Conservation (phyloP, 768 basidiomycete genomes). For the Leccinum longicurvipes region DNA sequence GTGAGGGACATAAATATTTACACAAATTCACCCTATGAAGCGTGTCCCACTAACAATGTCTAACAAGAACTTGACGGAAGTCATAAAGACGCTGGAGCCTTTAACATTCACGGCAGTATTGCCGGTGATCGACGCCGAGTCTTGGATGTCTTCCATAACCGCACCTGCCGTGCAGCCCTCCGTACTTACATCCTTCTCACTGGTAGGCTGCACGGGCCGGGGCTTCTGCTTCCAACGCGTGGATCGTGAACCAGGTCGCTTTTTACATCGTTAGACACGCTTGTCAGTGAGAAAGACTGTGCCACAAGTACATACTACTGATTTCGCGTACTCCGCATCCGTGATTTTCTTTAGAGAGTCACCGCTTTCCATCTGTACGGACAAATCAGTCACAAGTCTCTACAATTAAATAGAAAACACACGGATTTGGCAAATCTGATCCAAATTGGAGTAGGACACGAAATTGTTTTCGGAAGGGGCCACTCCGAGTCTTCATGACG, state of each 20-base stretch:
- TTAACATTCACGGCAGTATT: neutral
- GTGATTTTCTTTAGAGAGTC: neutral
- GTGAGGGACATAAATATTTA: neutral
- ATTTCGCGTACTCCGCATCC: neutral
- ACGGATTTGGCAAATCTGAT: constrained; percentile 7
- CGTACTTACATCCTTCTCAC: neutral
- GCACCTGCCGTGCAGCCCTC: neutral
- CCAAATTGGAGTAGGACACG: constrained; percentile 12
- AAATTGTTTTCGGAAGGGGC: too few species aligned
- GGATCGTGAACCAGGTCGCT: neutral
- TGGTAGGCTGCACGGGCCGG: neutral
- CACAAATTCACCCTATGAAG: neutral
- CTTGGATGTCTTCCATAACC: neutral
- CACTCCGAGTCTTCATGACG: too few species aligned
- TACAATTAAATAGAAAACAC: neutral
- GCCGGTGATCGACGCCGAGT: neutral
- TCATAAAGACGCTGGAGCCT: neutral
- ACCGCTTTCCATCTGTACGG: constrained; percentile 10
- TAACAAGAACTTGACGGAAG: neutral
- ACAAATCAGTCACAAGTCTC: neutral
- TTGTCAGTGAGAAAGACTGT: neutral
- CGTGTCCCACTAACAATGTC: constrained; percentile 1
- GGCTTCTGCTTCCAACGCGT: neutral
- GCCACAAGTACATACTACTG: constrained; percentile 1
- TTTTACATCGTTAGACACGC: neutral